Evolutionary conservation across 2,329 filamentous ascomycete species (phyloP).

Genomic region (Pseudogymnoascus sp.): DNA sequence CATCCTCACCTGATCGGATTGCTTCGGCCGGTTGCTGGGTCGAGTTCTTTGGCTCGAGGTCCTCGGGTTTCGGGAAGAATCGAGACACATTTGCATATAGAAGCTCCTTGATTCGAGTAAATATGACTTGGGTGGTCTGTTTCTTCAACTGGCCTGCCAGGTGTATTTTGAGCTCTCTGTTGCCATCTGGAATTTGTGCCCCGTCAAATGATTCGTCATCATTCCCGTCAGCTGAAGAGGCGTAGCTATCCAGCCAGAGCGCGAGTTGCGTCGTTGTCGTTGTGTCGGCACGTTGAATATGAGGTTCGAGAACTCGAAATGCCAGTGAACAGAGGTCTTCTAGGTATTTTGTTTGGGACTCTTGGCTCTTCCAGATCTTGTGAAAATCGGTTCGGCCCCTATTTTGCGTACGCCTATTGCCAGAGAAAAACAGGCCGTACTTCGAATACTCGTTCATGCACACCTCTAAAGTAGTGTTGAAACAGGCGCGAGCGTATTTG

Average conservation of each 20-base stretch:
- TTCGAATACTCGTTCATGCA: constrained; percentile 9
- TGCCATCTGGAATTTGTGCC: constrained; percentile 58
- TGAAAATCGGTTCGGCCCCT: background rate
- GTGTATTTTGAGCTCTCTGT: constrained; percentile 54
- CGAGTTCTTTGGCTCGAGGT: constrained; percentile 7
- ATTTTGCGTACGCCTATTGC: background rate
- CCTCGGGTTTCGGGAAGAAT: constrained; percentile 7
- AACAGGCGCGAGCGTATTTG: constrained; percentile 5
- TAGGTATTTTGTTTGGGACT: background rate
- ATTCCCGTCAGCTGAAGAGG: constrained; percentile 16
- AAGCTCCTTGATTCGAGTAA: constrained; percentile 17
- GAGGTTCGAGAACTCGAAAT: background rate
- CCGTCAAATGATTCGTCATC: constrained; percentile 37
- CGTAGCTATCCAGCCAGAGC: constrained; percentile 5
- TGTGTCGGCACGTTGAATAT: constrained; percentile 1
- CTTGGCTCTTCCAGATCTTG: constrained; percentile 6
- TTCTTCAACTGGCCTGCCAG: constrained; percentile 53
- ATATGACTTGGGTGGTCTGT: constrained; percentile 40
- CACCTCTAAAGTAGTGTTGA: constrained; percentile 2
- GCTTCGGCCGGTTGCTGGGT: background rate
- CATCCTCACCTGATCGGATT: background rate
- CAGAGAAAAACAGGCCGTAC: constrained; percentile 2
- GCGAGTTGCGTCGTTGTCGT: constrained; percentile 2
- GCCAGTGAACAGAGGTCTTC: constrained; percentile 2
- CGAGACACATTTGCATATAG: constrained; percentile 45